Evolutionary conservation across 805 yeast genomes (phyloP).

Genomic region (Phaffomyces antillensis): DNA sequence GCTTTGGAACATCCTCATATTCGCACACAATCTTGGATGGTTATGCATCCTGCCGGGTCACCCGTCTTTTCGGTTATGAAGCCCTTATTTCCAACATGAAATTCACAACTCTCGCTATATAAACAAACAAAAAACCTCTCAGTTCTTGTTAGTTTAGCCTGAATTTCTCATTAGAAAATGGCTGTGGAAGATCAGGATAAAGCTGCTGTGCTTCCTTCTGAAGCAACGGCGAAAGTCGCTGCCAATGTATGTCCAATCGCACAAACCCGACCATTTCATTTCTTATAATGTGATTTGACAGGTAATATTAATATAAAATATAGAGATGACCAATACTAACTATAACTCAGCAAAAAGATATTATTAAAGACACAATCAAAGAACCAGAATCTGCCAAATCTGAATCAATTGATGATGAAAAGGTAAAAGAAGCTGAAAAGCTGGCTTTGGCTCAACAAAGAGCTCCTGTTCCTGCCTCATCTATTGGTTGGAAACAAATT

Average conservation of each 20-base stretch:
- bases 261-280: too few relatives aligned
- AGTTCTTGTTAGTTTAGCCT: neutral
- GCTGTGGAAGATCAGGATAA: conserved; percentile 4
- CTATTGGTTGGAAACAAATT: conserved; percentile 91
- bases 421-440: conserved; percentile 21
- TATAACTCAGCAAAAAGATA: conserved; percentile 15
- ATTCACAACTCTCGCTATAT: too few relatives aligned
- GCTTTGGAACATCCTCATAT: too few relatives aligned
- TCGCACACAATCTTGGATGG: too few relatives aligned
- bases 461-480: conserved; percentile 55
- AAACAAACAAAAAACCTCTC: neutral
- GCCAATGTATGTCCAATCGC: neutral
- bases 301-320: too few relatives aligned
- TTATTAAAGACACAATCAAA: conserved; percentile 10
- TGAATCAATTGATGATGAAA: conserved; percentile 12
- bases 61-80: too few relatives aligned
- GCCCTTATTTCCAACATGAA: too few relatives aligned
- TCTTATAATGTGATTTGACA: too few relatives aligned
- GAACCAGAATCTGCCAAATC: neutral
- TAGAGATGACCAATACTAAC: neutral
- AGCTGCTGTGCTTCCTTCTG: conserved; percentile 13
- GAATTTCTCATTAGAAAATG: neutral
- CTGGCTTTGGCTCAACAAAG: conserved; percentile 27
- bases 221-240: neutral
- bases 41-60: too few relatives aligned